Percentiles rank a stretch among this genome's conserved stretches.
These are phyloP conservation scores for Micromonas pusilla DNA, from an alignment of 139 green algal species.

Conservation along the genomic window DNA sequence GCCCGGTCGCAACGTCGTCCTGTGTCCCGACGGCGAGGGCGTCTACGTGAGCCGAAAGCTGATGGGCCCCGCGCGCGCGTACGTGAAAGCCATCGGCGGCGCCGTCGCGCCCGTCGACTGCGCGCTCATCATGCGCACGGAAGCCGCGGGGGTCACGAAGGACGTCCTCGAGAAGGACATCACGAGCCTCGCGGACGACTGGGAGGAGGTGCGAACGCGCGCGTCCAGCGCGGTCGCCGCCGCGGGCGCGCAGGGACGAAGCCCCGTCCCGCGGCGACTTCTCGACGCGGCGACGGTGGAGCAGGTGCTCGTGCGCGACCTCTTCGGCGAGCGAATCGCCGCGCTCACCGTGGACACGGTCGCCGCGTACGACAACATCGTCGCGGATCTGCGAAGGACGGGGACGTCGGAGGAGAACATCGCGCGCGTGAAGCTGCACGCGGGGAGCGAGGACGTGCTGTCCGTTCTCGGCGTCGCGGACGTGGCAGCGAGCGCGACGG, in stretches of 20 bases:
- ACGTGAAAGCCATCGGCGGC: constrained; percentile 7
- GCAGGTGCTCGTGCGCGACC: constrained; percentile 16
- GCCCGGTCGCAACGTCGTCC: constrained; percentile 5
- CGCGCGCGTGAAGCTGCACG: neutral
- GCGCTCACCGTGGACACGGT: constrained; percentile 8
- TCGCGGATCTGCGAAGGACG: neutral
- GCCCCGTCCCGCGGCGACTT: neutral
- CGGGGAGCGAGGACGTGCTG: neutral
- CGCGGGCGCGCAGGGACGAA: neutral
- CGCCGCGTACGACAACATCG: constrained; percentile 4
- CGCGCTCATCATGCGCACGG: constrained; percentile 27
- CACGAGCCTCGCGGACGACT: neutral
- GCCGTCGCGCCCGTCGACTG: neutral
- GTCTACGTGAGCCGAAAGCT: constrained; percentile 21
- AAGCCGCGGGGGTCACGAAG: constrained; percentile 8
- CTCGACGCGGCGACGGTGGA: constrained; percentile 1
- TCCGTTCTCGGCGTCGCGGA: neutral
- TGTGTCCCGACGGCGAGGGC: constrained; percentile 22
- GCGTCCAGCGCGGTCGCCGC: neutral
- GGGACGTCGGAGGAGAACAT: constrained; percentile 15
- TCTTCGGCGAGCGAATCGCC: constrained; percentile 17
- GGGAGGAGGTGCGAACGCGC: constrained; percentile 2
- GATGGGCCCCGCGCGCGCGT: constrained; percentile 3
- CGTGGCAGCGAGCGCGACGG: neutral
- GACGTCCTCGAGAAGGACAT: constrained; percentile 13